These are phyloP conservation scores for Exobasidium rhododendri DNA, from an alignment of 1,284 basidiomycete genomes.

Conservation along the genomic window DNA sequence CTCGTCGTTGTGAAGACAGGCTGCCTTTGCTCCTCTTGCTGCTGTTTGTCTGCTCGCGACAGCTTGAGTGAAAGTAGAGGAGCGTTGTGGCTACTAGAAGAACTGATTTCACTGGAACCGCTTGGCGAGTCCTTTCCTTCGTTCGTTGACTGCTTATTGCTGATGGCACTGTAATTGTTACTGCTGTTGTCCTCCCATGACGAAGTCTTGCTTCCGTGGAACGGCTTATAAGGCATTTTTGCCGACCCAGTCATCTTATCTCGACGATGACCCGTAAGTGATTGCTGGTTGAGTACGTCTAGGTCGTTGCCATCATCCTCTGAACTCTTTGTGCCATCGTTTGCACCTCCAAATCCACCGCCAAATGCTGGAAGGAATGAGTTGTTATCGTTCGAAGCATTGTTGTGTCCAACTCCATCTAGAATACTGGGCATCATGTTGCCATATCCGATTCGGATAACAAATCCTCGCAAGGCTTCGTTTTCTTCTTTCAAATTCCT, in stretches of 20 bases:
- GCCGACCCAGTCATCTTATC: background rate
- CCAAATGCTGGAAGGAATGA: background rate
- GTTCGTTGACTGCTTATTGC: background rate
- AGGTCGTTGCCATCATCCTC: background rate
- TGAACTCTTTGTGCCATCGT: background rate
- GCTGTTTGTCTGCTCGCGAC: conserved; percentile 4
- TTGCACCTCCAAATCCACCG: conserved; percentile 1
- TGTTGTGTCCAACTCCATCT: conserved; percentile 23
- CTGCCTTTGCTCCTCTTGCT: conserved; percentile 6
- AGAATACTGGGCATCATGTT: conserved; percentile 35
- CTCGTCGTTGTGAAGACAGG: background rate
- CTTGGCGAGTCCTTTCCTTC: background rate
- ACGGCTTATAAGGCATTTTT: background rate
- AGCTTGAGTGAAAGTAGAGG: background rate
- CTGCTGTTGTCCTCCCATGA: background rate
- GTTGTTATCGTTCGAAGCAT: background rate
- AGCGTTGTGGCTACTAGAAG: conserved; percentile 12
- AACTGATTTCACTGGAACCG: background rate
- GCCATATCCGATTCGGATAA: conserved; percentile 42
- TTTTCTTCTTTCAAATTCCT: conserved; percentile 46
- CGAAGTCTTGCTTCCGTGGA: background rate
- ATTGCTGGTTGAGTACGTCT: background rate
- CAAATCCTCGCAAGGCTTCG: conserved; percentile 40
- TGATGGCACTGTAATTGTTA: background rate
- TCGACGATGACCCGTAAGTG: background rate